These are phyloP conservation scores for Speleostelium caveatum DNA, from an alignment of 78 protist species.

Conservation along the genomic window DNA sequence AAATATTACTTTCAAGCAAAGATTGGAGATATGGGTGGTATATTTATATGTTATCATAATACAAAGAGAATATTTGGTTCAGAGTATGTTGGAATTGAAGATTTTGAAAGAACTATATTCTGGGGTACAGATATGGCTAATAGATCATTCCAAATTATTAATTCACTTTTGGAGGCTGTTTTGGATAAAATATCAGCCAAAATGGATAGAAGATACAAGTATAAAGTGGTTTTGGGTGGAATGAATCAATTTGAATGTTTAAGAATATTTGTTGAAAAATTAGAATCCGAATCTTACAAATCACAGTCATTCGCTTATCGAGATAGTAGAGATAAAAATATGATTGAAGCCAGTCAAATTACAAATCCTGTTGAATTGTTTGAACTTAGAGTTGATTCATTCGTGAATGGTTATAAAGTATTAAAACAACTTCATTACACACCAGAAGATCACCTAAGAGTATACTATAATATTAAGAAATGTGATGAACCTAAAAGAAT, in stretches of 20 bases:
- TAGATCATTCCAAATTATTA: conserved; percentile 15
- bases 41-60: conserved; percentile 85
- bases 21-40: conserved; percentile 87
- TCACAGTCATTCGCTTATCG: background rate
- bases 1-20: conserved; percentile 76
- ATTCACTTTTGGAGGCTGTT: background rate
- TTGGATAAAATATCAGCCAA: background rate
- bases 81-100: conserved; percentile 57
- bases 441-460: conserved; percentile 1
- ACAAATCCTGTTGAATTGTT: conserved; percentile 34
- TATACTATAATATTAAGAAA: background rate
- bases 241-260: background rate
- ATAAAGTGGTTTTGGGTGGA: background rate
- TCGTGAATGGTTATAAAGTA: conserved; percentile 6
- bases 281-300: background rate
- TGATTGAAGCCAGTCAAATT: conserved; percentile 16
- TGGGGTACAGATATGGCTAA: conserved; percentile 44
- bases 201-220: background rate
- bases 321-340: background rate
- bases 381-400: background rate
- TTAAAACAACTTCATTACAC: background rate
- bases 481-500: background rate
- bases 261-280: conserved; percentile 14
- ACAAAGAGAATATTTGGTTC: conserved; percentile 87
- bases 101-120: conserved; percentile 47